phyloP scores from a whole-genome alignment of 2,329 filamentous ascomycete species.

The Bimuria novae-zelandiae region DNA sequence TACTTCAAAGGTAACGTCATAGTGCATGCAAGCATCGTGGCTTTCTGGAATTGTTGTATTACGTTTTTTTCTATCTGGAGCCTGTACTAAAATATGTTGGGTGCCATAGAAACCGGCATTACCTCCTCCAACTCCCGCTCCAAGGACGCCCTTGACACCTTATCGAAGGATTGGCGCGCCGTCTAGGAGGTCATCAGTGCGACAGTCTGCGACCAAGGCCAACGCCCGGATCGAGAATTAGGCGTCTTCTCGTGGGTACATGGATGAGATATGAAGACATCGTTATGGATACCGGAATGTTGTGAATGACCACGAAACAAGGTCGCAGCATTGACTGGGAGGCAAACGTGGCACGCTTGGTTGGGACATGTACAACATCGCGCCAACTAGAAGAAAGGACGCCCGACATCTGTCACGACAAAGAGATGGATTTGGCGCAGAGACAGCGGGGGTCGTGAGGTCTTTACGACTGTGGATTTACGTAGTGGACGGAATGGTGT shows the following conservation, averaged over 20 bases:
- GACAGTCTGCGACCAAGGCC: not conserved
- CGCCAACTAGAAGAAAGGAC: too few species aligned
- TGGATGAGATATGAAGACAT: not conserved
- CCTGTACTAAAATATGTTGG: not conserved
- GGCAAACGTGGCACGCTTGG: too few species aligned
- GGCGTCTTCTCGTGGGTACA: not conserved
- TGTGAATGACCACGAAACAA: not conserved
- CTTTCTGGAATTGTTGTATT: not conserved
- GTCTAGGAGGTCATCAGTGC: not conserved
- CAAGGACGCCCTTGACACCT: not conserved
- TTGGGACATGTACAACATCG: too few species aligned
- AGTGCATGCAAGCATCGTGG: not conserved
- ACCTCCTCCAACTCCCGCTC: not conserved
- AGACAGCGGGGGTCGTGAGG: too few species aligned
- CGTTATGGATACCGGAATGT: not conserved
- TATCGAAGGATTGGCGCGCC: not conserved
- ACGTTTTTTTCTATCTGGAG: not conserved
- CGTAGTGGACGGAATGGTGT: too few species aligned
- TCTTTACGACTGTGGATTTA: too few species aligned
- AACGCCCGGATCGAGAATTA: not conserved
- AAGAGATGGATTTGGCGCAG: too few species aligned
- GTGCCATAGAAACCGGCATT: not conserved
- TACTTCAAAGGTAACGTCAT: constrained; percentile 14
- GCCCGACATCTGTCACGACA: too few species aligned
- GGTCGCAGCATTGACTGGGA: not conserved